Base-by-base conservation (phyloP, 163 green algal species). In the Chlorella variabilis region DNA sequence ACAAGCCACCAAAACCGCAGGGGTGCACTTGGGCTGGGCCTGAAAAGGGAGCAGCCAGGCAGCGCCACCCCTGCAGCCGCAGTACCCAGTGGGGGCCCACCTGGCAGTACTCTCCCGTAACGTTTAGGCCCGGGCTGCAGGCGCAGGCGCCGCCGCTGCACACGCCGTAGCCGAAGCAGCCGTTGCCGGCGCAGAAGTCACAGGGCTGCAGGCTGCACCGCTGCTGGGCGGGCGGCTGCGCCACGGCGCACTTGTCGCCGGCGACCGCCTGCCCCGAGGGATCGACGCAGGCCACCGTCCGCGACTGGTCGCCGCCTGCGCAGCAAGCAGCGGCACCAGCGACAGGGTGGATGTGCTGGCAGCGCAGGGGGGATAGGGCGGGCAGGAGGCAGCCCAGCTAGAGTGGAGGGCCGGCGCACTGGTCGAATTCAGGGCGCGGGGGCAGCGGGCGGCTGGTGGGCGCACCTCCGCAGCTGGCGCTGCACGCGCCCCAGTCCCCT, bases 401-500 rank as follows among this genome's bases (percentile, higher is more conserved):
- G n/a, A n/a, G n/a, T n/a, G n/a, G n/a, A n/a, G n/a, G n/a, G n/a
- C n/a, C n/a, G n/a, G n/a, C n/a, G n/a, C n/a, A n/a, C n/a, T n/a
- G n/a, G n/a, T n/a, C n/a, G n/a, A n/a, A n/a, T n/a, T n/a, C n/a
- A n/a, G n/a, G n/a, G n/a, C n/a, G n/a, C n/a, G n/a, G n/a, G n/a
- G n/a, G n/a, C n/a, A n/a, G n/a, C n/a, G n/a, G n/a, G n/a, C n/a
- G n/a, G n/a, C n/a, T n/a, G n/a, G n/a, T n/a, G 34, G 27, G 21
- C 73, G n/a, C 56, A 77, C 84, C 88, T 65, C 84, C 87, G 58
- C 87, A 92, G 27, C 34, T 38, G 25, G 49, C 73, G 67, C 21
- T 71, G 71, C 88, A 92, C n/a, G 59, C 34, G n/a, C 66, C 45
- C 88, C 88, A 92, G 23, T 34, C n/a, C 1, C 84, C 75, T 0